These are phyloP conservation scores for Apophysomyces sp. DNA, from an alignment of 371 early-diverging fungal species.

Conservation along the genomic window DNA sequence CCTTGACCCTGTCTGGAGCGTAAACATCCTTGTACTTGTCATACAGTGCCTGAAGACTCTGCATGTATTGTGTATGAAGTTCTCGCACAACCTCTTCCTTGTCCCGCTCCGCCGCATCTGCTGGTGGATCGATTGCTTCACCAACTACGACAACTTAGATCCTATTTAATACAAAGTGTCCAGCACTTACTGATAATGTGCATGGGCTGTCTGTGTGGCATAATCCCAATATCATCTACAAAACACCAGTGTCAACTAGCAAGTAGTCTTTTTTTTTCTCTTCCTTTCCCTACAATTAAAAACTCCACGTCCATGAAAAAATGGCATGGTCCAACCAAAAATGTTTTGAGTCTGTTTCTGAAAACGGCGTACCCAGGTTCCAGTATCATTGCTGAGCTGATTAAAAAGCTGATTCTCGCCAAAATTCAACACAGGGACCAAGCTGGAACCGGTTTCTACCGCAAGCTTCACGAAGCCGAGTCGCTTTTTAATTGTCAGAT, in stretches of 20 bases:
- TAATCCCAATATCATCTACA: constrained; percentile 46
- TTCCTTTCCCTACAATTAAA: constrained; percentile 49
- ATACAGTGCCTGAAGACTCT: constrained; percentile 56
- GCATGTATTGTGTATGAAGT: constrained; percentile 61
- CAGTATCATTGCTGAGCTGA: constrained; percentile 49
- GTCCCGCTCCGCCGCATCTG: constrained; percentile 31
- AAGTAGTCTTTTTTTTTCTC: constrained; percentile 22
- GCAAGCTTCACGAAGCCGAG: constrained; percentile 78
- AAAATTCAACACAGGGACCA: constrained; percentile 72
- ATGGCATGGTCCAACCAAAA: constrained; percentile 64
- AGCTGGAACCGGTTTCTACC: constrained; percentile 60
- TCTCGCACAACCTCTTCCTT: constrained; percentile 49
- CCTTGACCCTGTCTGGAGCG: constrained; percentile 50
- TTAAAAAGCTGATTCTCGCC: constrained; percentile 81
- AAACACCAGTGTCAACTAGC: background rate
- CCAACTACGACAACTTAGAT: constrained; percentile 45
- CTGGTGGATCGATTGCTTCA: constrained; percentile 55
- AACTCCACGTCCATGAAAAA: constrained; percentile 67
- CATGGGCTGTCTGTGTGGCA: constrained; percentile 50
- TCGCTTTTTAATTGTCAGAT: constrained; percentile 67
- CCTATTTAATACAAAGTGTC: background rate
- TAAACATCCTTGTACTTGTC: constrained; percentile 68
- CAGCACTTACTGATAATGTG: constrained; percentile 37
- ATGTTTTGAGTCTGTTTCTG: constrained; percentile 55
- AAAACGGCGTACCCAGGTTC: constrained; percentile 44